phyloP scores from a whole-genome alignment of 2,329 filamentous ascomycete genomes.

The Sclerotiophoma versabilis region DNA sequence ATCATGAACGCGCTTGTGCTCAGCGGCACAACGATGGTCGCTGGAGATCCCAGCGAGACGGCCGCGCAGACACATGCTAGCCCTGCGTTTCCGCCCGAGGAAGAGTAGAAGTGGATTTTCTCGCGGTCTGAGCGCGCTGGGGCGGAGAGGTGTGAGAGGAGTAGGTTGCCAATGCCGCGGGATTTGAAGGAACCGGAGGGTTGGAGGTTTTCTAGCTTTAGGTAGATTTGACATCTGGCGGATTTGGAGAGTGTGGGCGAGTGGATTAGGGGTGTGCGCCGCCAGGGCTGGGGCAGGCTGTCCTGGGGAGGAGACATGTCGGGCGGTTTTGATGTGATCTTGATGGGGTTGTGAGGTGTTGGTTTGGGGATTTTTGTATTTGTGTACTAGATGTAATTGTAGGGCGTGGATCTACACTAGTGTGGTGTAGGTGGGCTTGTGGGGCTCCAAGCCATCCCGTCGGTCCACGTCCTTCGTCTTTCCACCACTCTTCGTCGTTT shows the following conservation, averaged over 20 bases:
- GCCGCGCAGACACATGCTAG: slow-evolving; percentile 79
- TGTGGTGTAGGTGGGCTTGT: neutral
- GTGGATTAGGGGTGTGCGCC: slow-evolving; percentile 71
- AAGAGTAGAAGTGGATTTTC: slow-evolving; percentile 73
- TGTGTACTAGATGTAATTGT: slow-evolving; percentile 5
- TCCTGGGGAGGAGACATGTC: neutral
- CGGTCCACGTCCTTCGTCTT: neutral
- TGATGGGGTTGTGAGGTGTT: too few species aligned
- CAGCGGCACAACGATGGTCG: slow-evolving; percentile 75
- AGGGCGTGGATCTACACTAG: slow-evolving; percentile 10
- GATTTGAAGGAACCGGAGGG: slow-evolving; percentile 86
- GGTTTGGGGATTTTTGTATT: neutral
- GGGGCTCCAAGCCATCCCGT: neutral
- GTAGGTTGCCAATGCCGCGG: slow-evolving; percentile 71
- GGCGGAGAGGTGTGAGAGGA: slow-evolving; percentile 57
- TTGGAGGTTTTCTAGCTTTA: slow-evolving; percentile 84
- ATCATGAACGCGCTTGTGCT: slow-evolving; percentile 72
- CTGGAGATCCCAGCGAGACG: slow-evolving; percentile 64
- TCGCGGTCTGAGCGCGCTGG: slow-evolving; percentile 19
- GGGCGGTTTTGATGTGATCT: too few species aligned
- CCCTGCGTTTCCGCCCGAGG: slow-evolving; percentile 81
- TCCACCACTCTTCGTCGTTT: slow-evolving; percentile 1
- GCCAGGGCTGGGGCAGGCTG: slow-evolving; percentile 58
- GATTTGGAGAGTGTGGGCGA: slow-evolving; percentile 69
- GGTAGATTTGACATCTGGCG: slow-evolving; percentile 76